Base-by-base conservation (phyloP, 2,329 filamentous ascomycete species). In the Phyllosticta citrichinensis region DNA sequence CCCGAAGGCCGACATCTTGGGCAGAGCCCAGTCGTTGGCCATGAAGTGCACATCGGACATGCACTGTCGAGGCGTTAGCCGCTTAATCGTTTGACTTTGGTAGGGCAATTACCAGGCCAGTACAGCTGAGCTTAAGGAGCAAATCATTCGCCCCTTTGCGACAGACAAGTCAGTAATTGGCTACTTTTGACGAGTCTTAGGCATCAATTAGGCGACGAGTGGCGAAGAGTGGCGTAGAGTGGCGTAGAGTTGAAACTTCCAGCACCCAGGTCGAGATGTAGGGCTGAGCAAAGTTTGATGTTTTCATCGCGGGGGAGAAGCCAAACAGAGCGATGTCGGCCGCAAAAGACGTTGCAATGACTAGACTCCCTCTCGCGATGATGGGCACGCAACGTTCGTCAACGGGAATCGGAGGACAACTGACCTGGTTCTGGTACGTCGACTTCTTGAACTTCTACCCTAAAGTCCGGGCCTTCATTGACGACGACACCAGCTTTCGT, bases 41-140 rank as follows among this genome's bases (percentile, higher is more conserved):
- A 83, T 83, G 69, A 80, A 80, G 66, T 85, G 82, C 19, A 85
- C 70, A 65, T 85, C 83, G 35, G 76, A 79, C 63, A 80, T 78
- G 71, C 83, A 85, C 33, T 40, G 33, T 11, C 14, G 11, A 2
- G 5, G 11, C 33, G 1, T 40, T 40, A 40, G 33, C 33, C 33
- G 33, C 11, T 17, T 40, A 17, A 40, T 5, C 11, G 33, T 40
- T 40, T 40, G 9, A 40, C 33, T 40, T 40, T 40, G 33, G 33
- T 3, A 17, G 11, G 33, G 33, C 33, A 17, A 5, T 17, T 40
- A 40, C 33, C 56, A 85, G 74, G 0, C 83, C 83, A 1, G 82
- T 85, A 25, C 76, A 76, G 62, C 84, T 85, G 58, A 85, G 74
- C 58, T 77, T 79, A 66, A 85, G 75, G 10, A 85, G 74, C 22